Percentiles rank a stretch among this genome's conserved stretches.
Evolutionary conservation across 2,329 filamentous ascomycete species (phyloP).

Genomic region (Dichotomopilus funicola): DNA sequence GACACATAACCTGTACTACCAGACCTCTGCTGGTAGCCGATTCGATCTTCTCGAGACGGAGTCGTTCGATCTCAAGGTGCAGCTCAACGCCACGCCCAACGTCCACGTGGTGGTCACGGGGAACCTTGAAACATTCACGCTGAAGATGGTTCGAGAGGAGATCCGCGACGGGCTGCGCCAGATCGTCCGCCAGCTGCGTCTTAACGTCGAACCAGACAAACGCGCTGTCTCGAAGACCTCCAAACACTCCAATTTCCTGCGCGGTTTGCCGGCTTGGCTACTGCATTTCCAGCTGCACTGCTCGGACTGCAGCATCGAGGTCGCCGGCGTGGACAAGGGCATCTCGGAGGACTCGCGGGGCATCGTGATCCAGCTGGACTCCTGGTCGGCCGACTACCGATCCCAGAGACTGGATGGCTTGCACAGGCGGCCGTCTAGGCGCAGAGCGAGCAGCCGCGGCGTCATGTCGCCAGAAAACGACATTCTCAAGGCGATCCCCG

Average conservation of each 20-base stretch:
- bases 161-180: slow-evolving; percentile 89
- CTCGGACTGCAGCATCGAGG: slow-evolving; percentile 81
- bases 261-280: slow-evolving; percentile 77
- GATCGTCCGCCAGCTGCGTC: slow-evolving; percentile 77
- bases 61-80: slow-evolving; percentile 76
- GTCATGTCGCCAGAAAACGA: slow-evolving; percentile 64
- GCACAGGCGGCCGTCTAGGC: slow-evolving; percentile 52
- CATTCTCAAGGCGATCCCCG: slow-evolving; percentile 44
- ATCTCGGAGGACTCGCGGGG: slow-evolving; percentile 79
- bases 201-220: slow-evolving; percentile 60
- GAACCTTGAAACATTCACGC: slow-evolving; percentile 76
- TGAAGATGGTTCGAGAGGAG: slow-evolving; percentile 85
- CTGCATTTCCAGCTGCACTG: slow-evolving; percentile 78
- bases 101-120: slow-evolving; percentile 75
- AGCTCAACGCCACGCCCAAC: slow-evolving; percentile 79
- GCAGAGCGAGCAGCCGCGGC: slow-evolving; percentile 68
- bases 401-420: slow-evolving; percentile 67
- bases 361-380: slow-evolving; percentile 78
- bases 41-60: slow-evolving; percentile 87
- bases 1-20: slow-evolving; percentile 88
- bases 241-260: slow-evolving; percentile 61
- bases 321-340: slow-evolving; percentile 78
- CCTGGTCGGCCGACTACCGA: slow-evolving; percentile 82
- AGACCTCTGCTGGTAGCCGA: slow-evolving; percentile 72
- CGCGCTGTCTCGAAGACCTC: slow-evolving; percentile 41